These are phyloP conservation scores for Apiospora phragmitis DNA, from an alignment of 2,329 filamentous ascomycete species.

Conservation along the genomic window DNA sequence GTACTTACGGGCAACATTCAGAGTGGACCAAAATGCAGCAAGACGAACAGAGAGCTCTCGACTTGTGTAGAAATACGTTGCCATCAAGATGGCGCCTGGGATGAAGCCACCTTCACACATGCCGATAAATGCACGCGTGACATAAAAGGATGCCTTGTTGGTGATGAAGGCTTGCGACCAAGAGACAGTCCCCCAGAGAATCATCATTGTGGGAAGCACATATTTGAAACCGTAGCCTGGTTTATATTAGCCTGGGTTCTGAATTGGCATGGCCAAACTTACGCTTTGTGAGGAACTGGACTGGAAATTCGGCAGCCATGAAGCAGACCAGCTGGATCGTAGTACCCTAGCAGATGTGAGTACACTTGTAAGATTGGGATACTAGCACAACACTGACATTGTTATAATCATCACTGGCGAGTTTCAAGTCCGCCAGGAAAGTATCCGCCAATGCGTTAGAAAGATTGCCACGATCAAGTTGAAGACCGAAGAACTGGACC, in stretches of 20 bases:
- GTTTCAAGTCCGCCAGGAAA: constrained; percentile 49
- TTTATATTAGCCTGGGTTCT: not conserved
- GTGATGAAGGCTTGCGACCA: constrained; percentile 43
- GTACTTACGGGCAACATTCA: constrained; percentile 35
- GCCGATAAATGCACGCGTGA: constrained; percentile 42
- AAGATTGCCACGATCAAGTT: constrained; percentile 54
- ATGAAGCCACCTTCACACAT: constrained; percentile 52
- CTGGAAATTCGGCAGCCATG: constrained; percentile 30
- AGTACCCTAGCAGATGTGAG: constrained; percentile 38
- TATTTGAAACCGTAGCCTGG: constrained; percentile 45
- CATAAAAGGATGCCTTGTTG: constrained; percentile 42
- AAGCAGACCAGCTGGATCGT: constrained; percentile 43
- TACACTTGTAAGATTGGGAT: constrained; percentile 51
- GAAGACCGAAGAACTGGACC: constrained; percentile 48
- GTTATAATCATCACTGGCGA: constrained; percentile 53
- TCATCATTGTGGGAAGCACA: constrained; percentile 55
- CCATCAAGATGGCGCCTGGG: constrained; percentile 61
- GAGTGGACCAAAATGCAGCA: constrained; percentile 14
- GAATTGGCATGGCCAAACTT: not conserved
- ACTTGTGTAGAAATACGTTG: constrained; percentile 59
- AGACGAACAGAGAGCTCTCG: constrained; percentile 18
- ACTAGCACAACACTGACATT: constrained; percentile 45
- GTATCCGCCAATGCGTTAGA: constrained; percentile 49
- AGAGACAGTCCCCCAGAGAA: constrained; percentile 48
- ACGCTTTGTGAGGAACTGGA: constrained; percentile 53